Conservation (phyloP, 192 early-diverging fungal species). For the Coemansia sp. region DNA sequence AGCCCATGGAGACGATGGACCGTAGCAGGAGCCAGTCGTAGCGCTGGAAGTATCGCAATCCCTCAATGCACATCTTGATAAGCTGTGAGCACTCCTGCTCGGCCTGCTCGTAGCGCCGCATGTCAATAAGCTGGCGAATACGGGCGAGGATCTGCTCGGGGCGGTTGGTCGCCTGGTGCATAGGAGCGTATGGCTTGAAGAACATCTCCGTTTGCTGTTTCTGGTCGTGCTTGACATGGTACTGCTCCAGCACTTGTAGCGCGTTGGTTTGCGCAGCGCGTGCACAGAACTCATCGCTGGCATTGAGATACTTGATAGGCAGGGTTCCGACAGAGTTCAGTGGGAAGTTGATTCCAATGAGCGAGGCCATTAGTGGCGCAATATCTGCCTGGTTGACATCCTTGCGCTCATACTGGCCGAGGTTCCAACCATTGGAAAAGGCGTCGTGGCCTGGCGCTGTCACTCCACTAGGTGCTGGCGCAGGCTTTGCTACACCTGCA, state of each 20-base stretch:
- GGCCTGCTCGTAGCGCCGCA: slow-evolving; percentile 64
- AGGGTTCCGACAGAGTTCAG: slow-evolving; percentile 93
- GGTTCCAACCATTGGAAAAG: slow-evolving; percentile 69
- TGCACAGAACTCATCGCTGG: slow-evolving; percentile 71
- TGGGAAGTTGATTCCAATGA: slow-evolving; percentile 85
- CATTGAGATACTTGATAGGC: slow-evolving; percentile 76
- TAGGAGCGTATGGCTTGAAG: slow-evolving; percentile 73
- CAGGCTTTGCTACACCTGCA: slow-evolving; percentile 71
- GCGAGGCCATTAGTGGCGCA: slow-evolving; percentile 89
- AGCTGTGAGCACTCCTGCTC: slow-evolving; percentile 64
- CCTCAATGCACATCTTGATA: slow-evolving; percentile 68
- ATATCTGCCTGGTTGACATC: slow-evolving; percentile 96
- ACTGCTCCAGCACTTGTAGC: slow-evolving; percentile 81
- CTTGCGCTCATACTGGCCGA: slow-evolving; percentile 63
- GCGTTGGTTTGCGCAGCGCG: slow-evolving; percentile 78
- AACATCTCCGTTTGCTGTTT: slow-evolving; percentile 77
- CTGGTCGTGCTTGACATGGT: slow-evolving; percentile 78
- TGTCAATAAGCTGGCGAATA: slow-evolving; percentile 64
- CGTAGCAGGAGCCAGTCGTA: slow-evolving; percentile 96
- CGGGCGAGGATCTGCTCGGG: slow-evolving; percentile 56
- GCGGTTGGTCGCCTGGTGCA: slow-evolving; percentile 57
- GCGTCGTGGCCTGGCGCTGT: slow-evolving; percentile 71
- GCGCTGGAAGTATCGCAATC: slow-evolving; percentile 93
- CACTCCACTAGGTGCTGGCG: slow-evolving; percentile 33
- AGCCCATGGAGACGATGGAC: slow-evolving; percentile 79